Conservation (phyloP, 768 basidiomycete genomes). For the Mycena filopes region DNA sequence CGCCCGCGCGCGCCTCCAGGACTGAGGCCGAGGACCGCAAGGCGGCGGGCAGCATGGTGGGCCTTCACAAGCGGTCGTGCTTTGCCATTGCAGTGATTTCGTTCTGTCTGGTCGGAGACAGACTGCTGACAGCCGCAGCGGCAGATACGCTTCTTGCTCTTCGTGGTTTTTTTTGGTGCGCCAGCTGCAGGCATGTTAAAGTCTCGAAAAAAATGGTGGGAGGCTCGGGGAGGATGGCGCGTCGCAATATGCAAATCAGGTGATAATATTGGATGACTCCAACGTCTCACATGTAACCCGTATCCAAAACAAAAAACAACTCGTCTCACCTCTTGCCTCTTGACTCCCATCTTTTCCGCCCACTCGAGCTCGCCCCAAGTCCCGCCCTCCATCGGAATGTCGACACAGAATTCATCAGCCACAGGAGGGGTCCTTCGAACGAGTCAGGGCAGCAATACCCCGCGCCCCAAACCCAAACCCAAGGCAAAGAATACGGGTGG, state of each 20-base stretch:
- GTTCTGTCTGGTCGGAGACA: constrained; percentile 1
- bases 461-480: not conserved
- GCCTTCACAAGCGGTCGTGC: constrained; percentile 10
- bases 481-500: not conserved
- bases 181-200: no score
- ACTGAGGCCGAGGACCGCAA: constrained; percentile 4
- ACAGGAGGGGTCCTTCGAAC: not conserved
- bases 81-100: constrained; percentile 10
- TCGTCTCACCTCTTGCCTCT: no score
- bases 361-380: no score
- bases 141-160: not conserved
- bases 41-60: constrained; percentile 5
- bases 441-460: not conserved
- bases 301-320: constrained; percentile 2
- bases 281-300: not conserved
- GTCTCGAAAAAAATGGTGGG: no score
- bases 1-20: no score
- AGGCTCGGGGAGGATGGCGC: no score
- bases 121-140: not conserved
- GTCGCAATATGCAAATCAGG: not conserved
- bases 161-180: no score
- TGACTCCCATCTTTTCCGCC: not conserved
- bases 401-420: no score
- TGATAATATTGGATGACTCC: constrained; percentile 9
- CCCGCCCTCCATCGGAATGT: not conserved